Evolutionary conservation across 2,329 filamentous ascomycete species (phyloP).

Genomic region (Gaeumannomyces tritici): DNA sequence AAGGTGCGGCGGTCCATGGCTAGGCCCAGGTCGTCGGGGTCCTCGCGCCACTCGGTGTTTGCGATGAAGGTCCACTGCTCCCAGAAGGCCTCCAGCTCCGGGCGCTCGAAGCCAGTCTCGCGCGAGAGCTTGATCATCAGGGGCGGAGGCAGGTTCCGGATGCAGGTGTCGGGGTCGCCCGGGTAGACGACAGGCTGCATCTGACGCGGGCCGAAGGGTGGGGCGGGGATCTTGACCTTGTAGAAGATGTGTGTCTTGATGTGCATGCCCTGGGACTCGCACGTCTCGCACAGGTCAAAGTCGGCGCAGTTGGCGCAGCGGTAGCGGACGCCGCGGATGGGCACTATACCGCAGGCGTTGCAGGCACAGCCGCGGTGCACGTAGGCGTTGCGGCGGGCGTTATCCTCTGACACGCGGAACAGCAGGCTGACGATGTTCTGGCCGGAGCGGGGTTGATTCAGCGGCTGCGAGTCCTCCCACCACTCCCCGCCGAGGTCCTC

Average conservation of each 20-base stretch:
- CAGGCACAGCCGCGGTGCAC: conserved; percentile 89
- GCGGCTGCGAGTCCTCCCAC: conserved; percentile 39
- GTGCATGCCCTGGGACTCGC: conserved; percentile 71
- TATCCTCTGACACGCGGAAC: conserved; percentile 89
- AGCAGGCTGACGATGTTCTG: conserved; percentile 78
- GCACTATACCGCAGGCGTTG: conserved; percentile 77
- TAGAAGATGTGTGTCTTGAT: conserved; percentile 92
- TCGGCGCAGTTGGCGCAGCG: conserved; percentile 93
- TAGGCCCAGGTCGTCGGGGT: conserved; percentile 66
- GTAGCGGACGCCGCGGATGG: conserved; percentile 87
- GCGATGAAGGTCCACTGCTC: conserved; percentile 96
- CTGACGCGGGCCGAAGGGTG: conserved; percentile 71
- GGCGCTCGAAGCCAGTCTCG: conserved; percentile 71
- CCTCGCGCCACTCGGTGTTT: conserved; percentile 71
- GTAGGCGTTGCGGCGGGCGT: conserved; percentile 78
- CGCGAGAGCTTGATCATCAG: conserved; percentile 60
- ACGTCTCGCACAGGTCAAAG: conserved; percentile 90
- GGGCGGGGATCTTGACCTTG: conserved; percentile 85
- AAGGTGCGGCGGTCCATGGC: conserved; percentile 92
- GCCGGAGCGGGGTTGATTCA: conserved; percentile 36
- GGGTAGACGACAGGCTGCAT: conserved; percentile 81
- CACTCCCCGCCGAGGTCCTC: conserved; percentile 30
- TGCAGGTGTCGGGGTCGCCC: conserved; percentile 67
- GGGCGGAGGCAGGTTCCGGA: conserved; percentile 54
- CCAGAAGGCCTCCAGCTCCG: conserved; percentile 87